These are phyloP conservation scores for Helotiales sp. DNA, from an alignment of 2,329 filamentous ascomycete genomes.

Conservation along the genomic window DNA sequence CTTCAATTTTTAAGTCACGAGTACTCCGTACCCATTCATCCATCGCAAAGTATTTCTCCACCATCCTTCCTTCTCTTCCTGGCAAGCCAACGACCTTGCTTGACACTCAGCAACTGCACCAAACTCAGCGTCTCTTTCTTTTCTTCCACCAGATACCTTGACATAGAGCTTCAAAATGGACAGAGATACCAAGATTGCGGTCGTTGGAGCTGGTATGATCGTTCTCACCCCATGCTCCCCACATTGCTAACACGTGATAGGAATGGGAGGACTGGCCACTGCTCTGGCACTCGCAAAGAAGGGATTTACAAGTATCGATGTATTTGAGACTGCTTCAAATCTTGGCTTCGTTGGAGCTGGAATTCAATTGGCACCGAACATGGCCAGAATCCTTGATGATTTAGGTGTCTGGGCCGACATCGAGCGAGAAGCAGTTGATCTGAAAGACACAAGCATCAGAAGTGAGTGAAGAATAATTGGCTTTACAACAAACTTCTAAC, in stretches of 20 bases:
- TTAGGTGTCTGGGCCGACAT: constrained; percentile 74
- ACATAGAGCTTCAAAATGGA: constrained; percentile 8
- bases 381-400: constrained; percentile 72
- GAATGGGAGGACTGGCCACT: constrained; percentile 75
- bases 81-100: background rate
- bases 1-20: background rate
- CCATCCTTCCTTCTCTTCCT: background rate
- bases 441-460: constrained; percentile 71
- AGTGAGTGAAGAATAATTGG: constrained; percentile 41
- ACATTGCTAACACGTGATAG: constrained; percentile 39
- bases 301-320: constrained; percentile 71
- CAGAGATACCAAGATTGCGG: constrained; percentile 5
- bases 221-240: background rate
- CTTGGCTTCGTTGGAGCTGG: constrained; percentile 83
- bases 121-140: too few species aligned
- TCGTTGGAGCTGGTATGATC: constrained; percentile 13
- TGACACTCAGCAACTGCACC: too few species aligned
- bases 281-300: constrained; percentile 74
- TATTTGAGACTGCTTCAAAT: constrained; percentile 72
- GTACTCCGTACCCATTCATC: background rate
- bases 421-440: constrained; percentile 66
- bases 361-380: constrained; percentile 82
- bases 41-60: background rate
- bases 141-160: too few species aligned
- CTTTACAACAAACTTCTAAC: background rate